Evolutionary conservation across 371 early-diverging fungal species (phyloP).

Genomic region (Mortierella sp.): DNA sequence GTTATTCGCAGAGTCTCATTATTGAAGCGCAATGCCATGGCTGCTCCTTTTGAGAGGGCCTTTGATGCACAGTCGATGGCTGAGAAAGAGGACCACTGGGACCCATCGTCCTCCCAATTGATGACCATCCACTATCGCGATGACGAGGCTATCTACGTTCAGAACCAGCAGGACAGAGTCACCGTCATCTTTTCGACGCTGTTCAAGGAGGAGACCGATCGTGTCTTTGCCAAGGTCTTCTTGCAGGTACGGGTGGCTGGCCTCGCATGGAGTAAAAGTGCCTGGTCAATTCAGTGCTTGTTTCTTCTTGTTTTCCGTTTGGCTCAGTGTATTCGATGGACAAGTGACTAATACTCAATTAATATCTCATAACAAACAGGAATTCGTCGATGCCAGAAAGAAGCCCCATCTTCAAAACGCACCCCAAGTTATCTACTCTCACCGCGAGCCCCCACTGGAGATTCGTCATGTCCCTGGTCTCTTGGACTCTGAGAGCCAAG

Average conservation of each 20-base stretch:
- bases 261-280: background rate
- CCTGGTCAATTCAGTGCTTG: background rate
- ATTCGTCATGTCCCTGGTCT: constrained; percentile 86
- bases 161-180: constrained; percentile 93
- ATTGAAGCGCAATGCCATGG: constrained; percentile 93
- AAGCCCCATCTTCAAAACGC: constrained; percentile 93
- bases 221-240: constrained; percentile 96
- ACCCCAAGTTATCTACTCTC: constrained; percentile 95
- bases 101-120: constrained; percentile 72
- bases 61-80: constrained; percentile 88
- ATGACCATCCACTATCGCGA: constrained; percentile 96
- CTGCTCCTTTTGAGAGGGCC: constrained; percentile 95
- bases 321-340: background rate
- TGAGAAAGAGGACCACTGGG: constrained; percentile 73
- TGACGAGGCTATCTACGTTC: constrained; percentile 93
- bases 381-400: constrained; percentile 98
- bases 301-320: no score
- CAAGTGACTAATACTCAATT: background rate
- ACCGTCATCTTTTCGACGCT: constrained; percentile 96
- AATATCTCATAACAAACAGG: constrained; percentile 62
- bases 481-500: constrained; percentile 80
- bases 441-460: constrained; percentile 95
- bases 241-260: constrained; percentile 77
- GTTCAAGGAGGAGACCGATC: constrained; percentile 98
- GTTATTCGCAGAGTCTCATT: constrained; percentile 86